Percentiles rank a stretch among this genome's conserved stretches.
Evolutionary conservation across 2,329 filamentous ascomycete genomes (phyloP).

Genomic region (Shiraia bambusicola): DNA sequence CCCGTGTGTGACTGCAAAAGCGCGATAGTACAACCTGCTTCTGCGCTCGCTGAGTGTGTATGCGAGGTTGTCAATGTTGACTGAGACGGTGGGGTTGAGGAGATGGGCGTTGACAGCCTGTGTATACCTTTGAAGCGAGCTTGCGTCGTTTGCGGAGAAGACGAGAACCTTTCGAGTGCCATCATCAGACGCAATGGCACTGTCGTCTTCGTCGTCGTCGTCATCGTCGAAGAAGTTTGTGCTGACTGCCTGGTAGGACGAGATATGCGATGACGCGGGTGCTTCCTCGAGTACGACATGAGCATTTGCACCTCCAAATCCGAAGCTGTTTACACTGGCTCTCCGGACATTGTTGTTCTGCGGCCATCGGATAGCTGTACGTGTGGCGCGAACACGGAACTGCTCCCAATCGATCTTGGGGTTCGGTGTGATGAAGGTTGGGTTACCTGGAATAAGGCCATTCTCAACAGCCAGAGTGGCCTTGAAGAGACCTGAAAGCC

Average conservation of each 20-base stretch:
- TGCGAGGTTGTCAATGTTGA: constrained; percentile 9
- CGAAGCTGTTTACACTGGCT: constrained; percentile 26
- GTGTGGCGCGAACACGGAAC: not conserved
- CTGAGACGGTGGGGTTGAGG: not conserved
- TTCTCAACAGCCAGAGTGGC: constrained; percentile 43
- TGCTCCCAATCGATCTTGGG: constrained; percentile 10
- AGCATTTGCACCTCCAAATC: constrained; percentile 27
- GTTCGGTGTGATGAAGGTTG: constrained; percentile 9
- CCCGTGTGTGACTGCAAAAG: too few species aligned
- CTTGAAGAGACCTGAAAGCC: constrained; percentile 41
- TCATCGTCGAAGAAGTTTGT: too few species aligned
- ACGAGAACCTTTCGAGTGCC: too few species aligned
- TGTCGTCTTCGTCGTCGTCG: too few species aligned
- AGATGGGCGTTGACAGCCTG: constrained; percentile 2
- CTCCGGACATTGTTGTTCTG: not conserved
- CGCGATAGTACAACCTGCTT: constrained; percentile 8
- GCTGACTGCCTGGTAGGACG: too few species aligned
- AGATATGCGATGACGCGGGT: too few species aligned
- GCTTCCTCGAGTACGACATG: constrained; percentile 25
- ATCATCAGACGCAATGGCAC: too few species aligned
- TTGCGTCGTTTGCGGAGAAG: constrained; percentile 12
- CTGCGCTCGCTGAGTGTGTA: constrained; percentile 16
- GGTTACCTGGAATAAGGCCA: constrained; percentile 31
- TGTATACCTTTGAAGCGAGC: not conserved
- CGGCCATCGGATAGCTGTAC: constrained; percentile 16